Conservation (phyloP, 495 filamentous ascomycete genomes). For the Astrothelium subdiscretum region DNA sequence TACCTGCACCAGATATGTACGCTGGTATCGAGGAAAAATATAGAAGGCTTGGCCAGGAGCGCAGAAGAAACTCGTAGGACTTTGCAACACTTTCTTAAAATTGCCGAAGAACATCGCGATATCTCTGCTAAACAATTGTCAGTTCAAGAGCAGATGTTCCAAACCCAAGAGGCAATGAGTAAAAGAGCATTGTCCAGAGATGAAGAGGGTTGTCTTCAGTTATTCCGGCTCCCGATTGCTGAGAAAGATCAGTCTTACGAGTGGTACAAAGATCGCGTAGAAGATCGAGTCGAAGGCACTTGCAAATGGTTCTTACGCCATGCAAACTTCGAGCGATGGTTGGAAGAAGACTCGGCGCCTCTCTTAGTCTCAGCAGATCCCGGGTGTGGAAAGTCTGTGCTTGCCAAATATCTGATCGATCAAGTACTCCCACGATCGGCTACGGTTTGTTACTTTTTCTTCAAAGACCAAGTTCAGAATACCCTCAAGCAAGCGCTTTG, state of each 20-base stretch:
- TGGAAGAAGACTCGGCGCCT: not conserved
- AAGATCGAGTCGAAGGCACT: slow-evolving; percentile 6
- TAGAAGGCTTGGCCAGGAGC: not conserved
- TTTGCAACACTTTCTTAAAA: not conserved
- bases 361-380: slow-evolving; percentile 9
- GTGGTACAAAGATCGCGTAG: slow-evolving; percentile 2
- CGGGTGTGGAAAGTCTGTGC: slow-evolving; percentile 14
- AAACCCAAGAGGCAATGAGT: not conserved
- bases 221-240: slow-evolving; percentile 1
- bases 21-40: not conserved
- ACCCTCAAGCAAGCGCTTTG: slow-evolving; percentile 4
- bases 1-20: not conserved
- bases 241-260: not conserved
- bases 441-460: slow-evolving; percentile 11
- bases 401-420: slow-evolving; percentile 8
- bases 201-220: slow-evolving; percentile 5
- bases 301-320: slow-evolving; percentile 7
- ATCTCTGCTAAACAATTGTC: slow-evolving; percentile 5
- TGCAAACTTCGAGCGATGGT: slow-evolving; percentile 3
- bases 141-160: not conserved
- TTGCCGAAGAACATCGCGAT: not conserved
- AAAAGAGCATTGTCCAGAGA: not conserved
- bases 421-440: not conserved
- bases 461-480: slow-evolving; percentile 11
- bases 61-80: not conserved